Evolutionary conservation across 768 basidiomycete genomes (phyloP).

Genomic region (Candolleomyces eurysporus): DNA sequence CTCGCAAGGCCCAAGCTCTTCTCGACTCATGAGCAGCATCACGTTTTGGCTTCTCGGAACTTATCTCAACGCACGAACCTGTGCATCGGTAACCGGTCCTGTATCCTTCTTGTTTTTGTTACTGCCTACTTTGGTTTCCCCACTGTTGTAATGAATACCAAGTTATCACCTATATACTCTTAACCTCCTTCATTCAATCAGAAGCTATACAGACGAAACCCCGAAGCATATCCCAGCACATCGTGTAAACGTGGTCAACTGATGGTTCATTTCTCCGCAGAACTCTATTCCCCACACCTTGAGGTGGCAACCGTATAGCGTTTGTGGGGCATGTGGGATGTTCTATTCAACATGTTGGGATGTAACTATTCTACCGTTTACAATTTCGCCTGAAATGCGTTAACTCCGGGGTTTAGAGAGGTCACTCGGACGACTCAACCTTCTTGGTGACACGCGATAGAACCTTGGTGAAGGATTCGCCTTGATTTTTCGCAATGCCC

Average conservation of each 20-base stretch:
- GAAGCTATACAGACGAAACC: background rate
- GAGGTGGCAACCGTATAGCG: no score
- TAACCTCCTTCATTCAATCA: background rate
- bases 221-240: background rate
- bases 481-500: conserved; percentile 57
- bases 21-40: conserved; percentile 21
- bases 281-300: no score
- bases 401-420: background rate
- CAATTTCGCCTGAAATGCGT: conserved; percentile 5
- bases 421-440: conserved; percentile 4
- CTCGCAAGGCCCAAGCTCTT: conserved; percentile 69
- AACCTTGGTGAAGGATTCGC: conserved; percentile 51
- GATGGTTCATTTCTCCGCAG: no score
- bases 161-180: background rate
- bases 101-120: background rate
- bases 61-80: background rate
- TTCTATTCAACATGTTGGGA: background rate
- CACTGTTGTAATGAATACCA: conserved; percentile 2
- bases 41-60: background rate
- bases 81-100: conserved; percentile 2
- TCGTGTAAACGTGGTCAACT: no score
- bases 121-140: background rate
- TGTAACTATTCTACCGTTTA: background rate
- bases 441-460: conserved; percentile 36
- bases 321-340: background rate